Base-by-base conservation (phyloP, 1,284 basidiomycete species). In the Ceratobasidium sp. region DNA sequence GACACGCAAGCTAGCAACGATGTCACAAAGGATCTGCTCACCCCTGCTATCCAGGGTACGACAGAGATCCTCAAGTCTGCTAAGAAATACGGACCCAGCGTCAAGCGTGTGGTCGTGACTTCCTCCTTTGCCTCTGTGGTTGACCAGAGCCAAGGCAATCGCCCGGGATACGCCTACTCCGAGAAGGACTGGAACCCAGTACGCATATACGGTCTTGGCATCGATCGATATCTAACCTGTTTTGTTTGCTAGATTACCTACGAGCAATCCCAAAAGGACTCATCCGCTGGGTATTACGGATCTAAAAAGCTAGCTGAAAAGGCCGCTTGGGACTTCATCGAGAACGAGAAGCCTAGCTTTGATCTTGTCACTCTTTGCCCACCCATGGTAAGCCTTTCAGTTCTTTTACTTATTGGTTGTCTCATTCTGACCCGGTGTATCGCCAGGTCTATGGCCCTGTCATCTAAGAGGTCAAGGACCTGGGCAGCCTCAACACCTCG, bases 41-140 rank as follows among this genome's bases (percentile, higher is more conserved):
- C 82, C 69, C 83, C 84, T 1, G 84, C 84, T 21, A 80, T 85
- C 28, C 76, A 83, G 58, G 84, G 84, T 6, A 85, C 84, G 0
- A 76, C 77, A n/a, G 80, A 79, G 64, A 76, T 85, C 6, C 78
- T 85, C 11, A 76, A 80, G 32, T 80, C 82, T 16, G 72, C 77
- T 30, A 79, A 77, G 43, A 77, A 73, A 75, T 21, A 59, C 30
- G 73, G 23, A 66, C 46, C 77, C 32, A 74, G 75, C 16, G 80
- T 85, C 76, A 81, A 81, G 74, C 79, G 82, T 16, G 79, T 85
- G 55, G 80, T 83, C 38, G 77, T 84, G 67, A 83, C 84, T 7
- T 83, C 83, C 5, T 84, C 83, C 0, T 82, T 83, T 63, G 83
- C 82, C 0, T 73, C 78, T 1, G 73, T 79, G 32, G 71, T 79